Evolutionary conservation across 257 asterid species (phyloP).

Genomic region (Nicotiana otophora): DNA sequence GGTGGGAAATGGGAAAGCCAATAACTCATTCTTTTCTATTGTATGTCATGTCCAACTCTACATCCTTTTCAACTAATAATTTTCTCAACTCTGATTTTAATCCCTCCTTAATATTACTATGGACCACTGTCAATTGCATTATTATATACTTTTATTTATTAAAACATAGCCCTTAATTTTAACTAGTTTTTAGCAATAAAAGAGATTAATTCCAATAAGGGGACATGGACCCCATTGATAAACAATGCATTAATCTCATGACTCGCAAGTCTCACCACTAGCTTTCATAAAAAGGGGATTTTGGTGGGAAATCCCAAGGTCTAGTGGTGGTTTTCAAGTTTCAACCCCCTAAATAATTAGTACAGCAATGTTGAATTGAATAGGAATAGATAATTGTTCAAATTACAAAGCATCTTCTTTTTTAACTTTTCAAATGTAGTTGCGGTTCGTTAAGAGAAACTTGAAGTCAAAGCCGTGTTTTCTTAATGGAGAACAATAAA

Average conservation of each 20-base stretch:
- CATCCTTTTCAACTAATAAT: not conserved
- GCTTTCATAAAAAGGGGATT: not conserved
- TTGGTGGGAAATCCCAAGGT: not conserved
- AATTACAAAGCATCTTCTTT: not conserved
- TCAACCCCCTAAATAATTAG: not conserved
- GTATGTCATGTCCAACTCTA: not conserved
- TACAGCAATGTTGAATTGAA: not conserved
- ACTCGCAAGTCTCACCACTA: not conserved
- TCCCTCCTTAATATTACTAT: not conserved
- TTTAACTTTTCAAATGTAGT: no score
- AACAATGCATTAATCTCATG: not conserved
- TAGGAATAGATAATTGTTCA: not conserved
- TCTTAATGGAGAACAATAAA: no score
- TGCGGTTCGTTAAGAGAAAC: not conserved
- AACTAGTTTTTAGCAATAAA: not conserved
- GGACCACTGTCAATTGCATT: not conserved
- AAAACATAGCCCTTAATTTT: not conserved
- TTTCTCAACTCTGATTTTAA: not conserved
- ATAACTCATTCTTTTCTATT: not conserved
- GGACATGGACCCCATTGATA: not conserved
- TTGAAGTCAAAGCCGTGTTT: not conserved
- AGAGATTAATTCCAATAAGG: not conserved
- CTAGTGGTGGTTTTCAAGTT: not conserved
- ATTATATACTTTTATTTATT: not conserved
- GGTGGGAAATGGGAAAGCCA: slow-evolving; percentile 6